Conservation (phyloP, 225 moss, liverwort and hornwort genomes). For the Takakia lepidozioides region DNA sequence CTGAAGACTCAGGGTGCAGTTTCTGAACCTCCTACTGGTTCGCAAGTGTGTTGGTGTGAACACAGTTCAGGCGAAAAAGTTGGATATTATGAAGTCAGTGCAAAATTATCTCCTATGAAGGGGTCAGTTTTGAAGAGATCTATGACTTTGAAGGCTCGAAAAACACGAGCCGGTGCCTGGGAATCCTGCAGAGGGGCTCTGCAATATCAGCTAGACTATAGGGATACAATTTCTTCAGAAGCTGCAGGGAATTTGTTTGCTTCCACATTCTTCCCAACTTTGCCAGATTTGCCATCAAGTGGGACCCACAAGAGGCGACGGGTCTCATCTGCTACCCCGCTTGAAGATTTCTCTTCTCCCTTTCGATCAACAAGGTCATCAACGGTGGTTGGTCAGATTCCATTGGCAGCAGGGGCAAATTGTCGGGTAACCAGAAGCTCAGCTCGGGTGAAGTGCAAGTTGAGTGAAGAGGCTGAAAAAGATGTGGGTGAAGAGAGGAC, state of each 20-base stretch:
- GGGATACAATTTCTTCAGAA: constrained; percentile 12
- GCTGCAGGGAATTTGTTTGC: constrained; percentile 1
- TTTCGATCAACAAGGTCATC: constrained; percentile 27
- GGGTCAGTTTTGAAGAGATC: constrained; percentile 71
- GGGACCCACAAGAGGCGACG: constrained; percentile 5
- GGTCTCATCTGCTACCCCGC: constrained; percentile 2
- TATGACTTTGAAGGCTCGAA: constrained; percentile 72
- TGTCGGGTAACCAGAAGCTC: constrained; percentile 34
- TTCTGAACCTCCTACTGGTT: constrained; percentile 60
- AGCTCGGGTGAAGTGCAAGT: constrained; percentile 69
- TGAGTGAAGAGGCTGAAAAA: no score
- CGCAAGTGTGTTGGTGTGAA: constrained; percentile 66
- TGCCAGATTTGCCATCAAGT: constrained; percentile 6
- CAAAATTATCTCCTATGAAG: constrained; percentile 30
- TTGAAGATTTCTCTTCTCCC: constrained; percentile 10
- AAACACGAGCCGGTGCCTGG: constrained; percentile 23
- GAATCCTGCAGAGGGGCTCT: constrained; percentile 15
- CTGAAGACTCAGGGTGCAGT: constrained; percentile 87
- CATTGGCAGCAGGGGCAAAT: constrained; percentile 19
- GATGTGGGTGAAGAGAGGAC: no score
- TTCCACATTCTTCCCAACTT: no score
- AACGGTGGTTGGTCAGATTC: constrained; percentile 6
- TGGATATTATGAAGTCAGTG: constrained; percentile 80
- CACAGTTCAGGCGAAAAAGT: constrained; percentile 52
- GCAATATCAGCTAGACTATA: constrained; percentile 35